Evolutionary conservation across 2,329 filamentous ascomycete genomes (phyloP), one percentile per base, ranked within the genome.

Genomic region (Sarocladium brachiariae): DNA sequence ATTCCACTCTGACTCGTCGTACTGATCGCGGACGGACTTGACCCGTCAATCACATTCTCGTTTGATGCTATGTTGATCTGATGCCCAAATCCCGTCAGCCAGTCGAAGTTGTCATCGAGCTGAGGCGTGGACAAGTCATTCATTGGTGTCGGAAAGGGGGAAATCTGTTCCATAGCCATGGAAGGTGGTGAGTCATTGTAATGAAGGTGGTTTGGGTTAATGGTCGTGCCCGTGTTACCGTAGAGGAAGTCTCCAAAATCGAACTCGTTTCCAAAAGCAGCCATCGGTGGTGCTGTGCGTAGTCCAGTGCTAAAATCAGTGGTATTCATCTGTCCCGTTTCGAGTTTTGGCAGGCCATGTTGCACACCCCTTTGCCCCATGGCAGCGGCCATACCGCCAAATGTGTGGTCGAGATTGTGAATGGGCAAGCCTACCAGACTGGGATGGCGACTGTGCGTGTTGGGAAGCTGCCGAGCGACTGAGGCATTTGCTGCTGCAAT

Each of bases 21-120:
- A 71, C 92, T 97, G 66, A 97, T 92, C 43, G 90, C 90, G 8
- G 93, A 97, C 14, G 93, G 93, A 13, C 93, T 97, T 10, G 93
- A 97, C 53, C 87, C 90, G 60, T 96, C 92, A 50, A 96, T 80
- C 24, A 88, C 89, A 57, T 84, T 86, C 59, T 96, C 90, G 60
- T 86, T 86, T 51, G 74, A 71, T 59, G 76, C 77, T 64, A 89
- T 83, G 7, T 80, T 80, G 75, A 92, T 81, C 41, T 87, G 81
- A 60, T 85, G 81, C 56, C 93, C 89, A 64, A 95, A 87, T 19
- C 86, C 86, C 53, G 84, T 84, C 55, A 81, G 62, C 90, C 90
- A 97, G 59, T 90, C 87, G 64, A 93, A 89, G 58, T 92, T 87
- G 49, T 96, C 90, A 56, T 86, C 69, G n/a, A 75, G 70, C 57